Evolutionary conservation across 2,329 filamentous ascomycete species (phyloP).

Genomic region (Stagonosporopsis vannaccii): DNA sequence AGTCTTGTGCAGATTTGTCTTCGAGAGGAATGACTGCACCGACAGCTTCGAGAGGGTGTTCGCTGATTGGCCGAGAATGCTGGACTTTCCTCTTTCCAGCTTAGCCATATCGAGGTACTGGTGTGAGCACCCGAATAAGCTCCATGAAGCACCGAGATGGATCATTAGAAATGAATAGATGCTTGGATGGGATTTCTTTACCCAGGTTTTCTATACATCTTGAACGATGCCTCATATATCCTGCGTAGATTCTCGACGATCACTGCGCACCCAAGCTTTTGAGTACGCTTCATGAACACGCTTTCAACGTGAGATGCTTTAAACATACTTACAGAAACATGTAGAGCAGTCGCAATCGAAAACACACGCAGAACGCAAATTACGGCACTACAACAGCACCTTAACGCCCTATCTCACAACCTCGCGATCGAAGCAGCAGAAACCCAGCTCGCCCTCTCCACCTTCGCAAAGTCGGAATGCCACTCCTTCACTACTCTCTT

Average conservation of each 20-base stretch:
- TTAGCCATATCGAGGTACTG: not conserved
- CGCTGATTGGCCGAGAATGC: not conserved
- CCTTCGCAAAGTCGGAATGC: conserved; percentile 28
- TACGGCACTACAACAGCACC: not conserved
- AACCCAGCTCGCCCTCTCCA: conserved; percentile 7
- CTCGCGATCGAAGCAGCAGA: conserved; percentile 12
- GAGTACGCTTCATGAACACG: conserved; percentile 1
- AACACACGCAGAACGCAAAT: not conserved
- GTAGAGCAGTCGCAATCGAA: conserved; percentile 5
- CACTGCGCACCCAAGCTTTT: conserved; percentile 7
- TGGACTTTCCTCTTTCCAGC: not conserved
- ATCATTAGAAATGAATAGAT: not conserved
- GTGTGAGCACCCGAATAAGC: conserved; percentile 18
- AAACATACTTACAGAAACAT: not conserved
- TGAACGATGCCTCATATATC: not conserved
- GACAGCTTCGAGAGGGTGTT: not conserved
- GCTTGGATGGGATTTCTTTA: not conserved
- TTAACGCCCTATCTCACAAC: conserved; percentile 9
- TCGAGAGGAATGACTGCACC: not conserved
- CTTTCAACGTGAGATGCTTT: no score
- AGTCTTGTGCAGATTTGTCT: not conserved
- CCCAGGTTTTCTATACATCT: no score
- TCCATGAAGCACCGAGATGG: conserved; percentile 9
- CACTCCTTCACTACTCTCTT: conserved; percentile 14
- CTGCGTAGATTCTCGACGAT: not conserved